Base-by-base conservation (phyloP, 2,329 filamentous ascomycete species). In the Sporothrix pseudoabietina region DNA sequence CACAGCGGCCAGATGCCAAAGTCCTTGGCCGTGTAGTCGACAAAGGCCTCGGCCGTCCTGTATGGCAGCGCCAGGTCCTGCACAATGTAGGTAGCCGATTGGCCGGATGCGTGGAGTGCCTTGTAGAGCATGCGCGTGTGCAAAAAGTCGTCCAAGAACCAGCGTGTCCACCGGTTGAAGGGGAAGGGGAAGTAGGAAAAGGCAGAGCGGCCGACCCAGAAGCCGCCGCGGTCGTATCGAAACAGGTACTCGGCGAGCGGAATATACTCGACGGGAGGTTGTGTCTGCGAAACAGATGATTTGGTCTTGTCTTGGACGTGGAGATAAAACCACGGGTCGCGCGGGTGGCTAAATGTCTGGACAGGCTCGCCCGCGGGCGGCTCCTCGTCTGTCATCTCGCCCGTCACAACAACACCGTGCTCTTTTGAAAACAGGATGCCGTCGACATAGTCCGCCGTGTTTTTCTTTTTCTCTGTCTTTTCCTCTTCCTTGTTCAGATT, bases 311-410 rank as follows among this genome's bases (percentile, higher is more conserved):
- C 82, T 77, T 87, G 82, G 22, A 88, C 91, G 78, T 94, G 91
- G 74, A 94, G 84, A 79, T 93, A 94, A 80, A 90, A 93, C 92
- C 92, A 94, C 1, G 91, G 90, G 78, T 94, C 91, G 77, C 84
- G 83, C 4, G 89, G 84, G 41, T 85, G 82, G 78, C 83, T 87
- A 65, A 89, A 87, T 7, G 85, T 84, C 85, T 89, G 90, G 82
- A 74, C 81, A 74, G 68, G 77, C 35, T 76, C 76, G 19, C 76
- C 79, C 2, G 78, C 76, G 3, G 84, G 85, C 32, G 83, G 75
- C 68, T 61, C 81, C 6, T 86, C 83, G 76, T 92, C 84, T 0
- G 87, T 88, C 78, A 92, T 81, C 73, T 83, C 83, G 2, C 91
- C 91, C 6, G 87, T 88, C 79, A 92, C 86, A 75, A 94, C 82